phyloP scores from a whole-genome alignment of 2,329 filamentous ascomycete genomes.

The Paracoccidioides brasiliensis region DNA sequence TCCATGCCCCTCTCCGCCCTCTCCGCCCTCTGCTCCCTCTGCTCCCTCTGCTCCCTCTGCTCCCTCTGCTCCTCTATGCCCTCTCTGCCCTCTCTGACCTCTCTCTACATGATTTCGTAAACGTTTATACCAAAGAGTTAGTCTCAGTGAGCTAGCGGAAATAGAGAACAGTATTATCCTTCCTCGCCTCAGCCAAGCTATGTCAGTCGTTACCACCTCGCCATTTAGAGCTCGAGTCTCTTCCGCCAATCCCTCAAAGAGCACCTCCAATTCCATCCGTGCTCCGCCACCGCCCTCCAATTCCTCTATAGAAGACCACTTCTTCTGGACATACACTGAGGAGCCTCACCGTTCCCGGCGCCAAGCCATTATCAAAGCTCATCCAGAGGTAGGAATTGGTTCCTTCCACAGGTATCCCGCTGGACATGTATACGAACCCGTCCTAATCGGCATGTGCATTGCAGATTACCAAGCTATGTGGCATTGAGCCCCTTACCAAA shows the following conservation, averaged over 20 bases:
- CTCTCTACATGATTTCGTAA: not conserved
- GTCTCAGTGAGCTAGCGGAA: not conserved
- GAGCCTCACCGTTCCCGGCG: constrained; percentile 87
- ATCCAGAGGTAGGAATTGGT: constrained; percentile 60
- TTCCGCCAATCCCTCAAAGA: constrained; percentile 10
- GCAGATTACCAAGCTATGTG: constrained; percentile 91
- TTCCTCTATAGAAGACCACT: constrained; percentile 42
- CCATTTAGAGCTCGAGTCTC: constrained; percentile 18
- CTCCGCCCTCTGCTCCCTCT: too few relatives aligned
- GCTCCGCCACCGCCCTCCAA: constrained; percentile 19
- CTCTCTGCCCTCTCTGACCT: not conserved
- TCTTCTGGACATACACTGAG: constrained; percentile 99
- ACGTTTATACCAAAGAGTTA: not conserved
- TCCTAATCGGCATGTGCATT: constrained; percentile 1
- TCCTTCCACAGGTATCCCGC: not conserved
- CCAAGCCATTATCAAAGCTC: constrained; percentile 92
- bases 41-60: too few relatives aligned
- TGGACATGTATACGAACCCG: not conserved
- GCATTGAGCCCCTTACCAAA: constrained; percentile 89
- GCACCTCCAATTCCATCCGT: constrained; percentile 7
- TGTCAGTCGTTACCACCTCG: constrained; percentile 20
- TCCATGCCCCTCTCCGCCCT: too few relatives aligned
- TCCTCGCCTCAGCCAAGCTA: constrained; percentile 6
- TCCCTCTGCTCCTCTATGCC: too few relatives aligned
- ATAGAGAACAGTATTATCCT: not conserved